Evolutionary conservation across 2,329 filamentous ascomycete species (phyloP).

Genomic region (Aspergillus cejpii): DNA sequence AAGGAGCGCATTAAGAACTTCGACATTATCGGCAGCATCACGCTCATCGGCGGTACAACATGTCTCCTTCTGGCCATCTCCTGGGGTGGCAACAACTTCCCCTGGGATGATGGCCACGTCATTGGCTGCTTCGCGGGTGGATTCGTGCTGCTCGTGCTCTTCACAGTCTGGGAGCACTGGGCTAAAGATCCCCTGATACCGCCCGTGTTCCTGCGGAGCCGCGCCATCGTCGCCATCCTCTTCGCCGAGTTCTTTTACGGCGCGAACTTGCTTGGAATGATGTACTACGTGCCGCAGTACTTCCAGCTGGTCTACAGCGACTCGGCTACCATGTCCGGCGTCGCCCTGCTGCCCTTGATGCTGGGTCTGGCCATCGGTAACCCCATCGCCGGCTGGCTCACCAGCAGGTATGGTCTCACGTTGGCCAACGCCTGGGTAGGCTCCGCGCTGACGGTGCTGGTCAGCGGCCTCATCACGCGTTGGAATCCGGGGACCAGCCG

Average conservation of each 20-base stretch:
- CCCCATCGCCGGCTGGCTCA: neutral
- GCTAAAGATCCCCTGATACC: neutral
- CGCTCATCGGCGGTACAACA: neutral
- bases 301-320: neutral
- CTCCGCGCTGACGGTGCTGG: neutral
- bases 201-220: neutral
- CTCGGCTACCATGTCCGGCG: neutral
- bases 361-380: neutral
- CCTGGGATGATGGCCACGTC: neutral
- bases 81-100: neutral
- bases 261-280: neutral
- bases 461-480: neutral
- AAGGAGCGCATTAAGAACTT: neutral
- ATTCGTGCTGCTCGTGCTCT: neutral
- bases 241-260: neutral
- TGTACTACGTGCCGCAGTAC: neutral
- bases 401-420: neutral
- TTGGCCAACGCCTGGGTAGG: neutral
- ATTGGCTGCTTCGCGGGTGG: neutral
- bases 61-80: neutral
- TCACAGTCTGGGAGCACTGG: neutral
- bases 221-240: neutral
- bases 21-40: neutral
- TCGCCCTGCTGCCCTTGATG: neutral
- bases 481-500: neutral